Base-by-base conservation (phyloP, 257 asterid genomes). In the Rhazya stricta region DNA sequence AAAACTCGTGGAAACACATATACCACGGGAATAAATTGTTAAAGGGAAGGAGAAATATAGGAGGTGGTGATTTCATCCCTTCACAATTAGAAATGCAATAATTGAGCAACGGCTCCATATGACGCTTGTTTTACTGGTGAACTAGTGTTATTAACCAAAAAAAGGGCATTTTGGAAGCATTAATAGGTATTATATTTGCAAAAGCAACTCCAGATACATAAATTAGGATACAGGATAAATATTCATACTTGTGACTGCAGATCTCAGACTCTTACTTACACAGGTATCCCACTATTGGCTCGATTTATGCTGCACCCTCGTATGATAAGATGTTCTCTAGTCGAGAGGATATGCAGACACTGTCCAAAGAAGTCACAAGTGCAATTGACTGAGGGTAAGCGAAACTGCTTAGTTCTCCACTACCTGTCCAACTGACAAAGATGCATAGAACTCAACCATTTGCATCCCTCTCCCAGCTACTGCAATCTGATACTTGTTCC, bases 391-490 rank as follows among this genome's bases (percentile, higher is more conserved):
- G 11, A 18, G 37, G 43, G 43, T 30, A 32, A 51, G 18, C 32
- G 6, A 15, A 15, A 15, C 57, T 48, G 42, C 3, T 25, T n/a
- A 54, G 43, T 41, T 25, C 75, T 56, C 48, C 32, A 66, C 43
- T 21, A 67, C 41, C 32, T 37, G 25, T 29, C 42, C 43, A 27
- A 3, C 3, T 19, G 56, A 78, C 58, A n/a, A 32, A 43, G 85
- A 72, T 66, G 85, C 87, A 54, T 73, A 50, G 78, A 94, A 90
- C 75, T 90, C 92, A 41, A 92, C 82, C 92, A 89, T 90, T 82
- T 94, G 97, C 92, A 94, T 89, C 79, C 99, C 99, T 83, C 99
- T 88, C 78, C 99, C 99, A 73, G 96, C 96, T 15, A 94, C 97
- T 71, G 88, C 90, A 75, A 94, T 90, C 90, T 85, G 90, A 87